phyloP scores from a whole-genome alignment of 139 green algal species.

The Coelastrella sp. region DNA sequence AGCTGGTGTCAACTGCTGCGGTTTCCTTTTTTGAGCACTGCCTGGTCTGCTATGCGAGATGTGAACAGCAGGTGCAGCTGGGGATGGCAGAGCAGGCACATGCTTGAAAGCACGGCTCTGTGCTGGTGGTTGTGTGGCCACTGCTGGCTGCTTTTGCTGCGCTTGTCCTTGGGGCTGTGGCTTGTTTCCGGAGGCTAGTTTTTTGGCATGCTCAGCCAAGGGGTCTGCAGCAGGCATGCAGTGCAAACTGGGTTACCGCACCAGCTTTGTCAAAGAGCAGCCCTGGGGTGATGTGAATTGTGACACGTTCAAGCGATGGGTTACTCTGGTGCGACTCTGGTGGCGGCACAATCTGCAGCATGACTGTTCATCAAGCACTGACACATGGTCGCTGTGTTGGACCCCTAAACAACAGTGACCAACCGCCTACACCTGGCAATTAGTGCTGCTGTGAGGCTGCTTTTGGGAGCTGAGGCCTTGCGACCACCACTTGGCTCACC shows the following conservation, averaged over 20 bases:
- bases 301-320: too few relatives aligned
- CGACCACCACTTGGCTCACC: background rate
- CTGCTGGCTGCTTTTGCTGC: background rate
- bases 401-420: too few relatives aligned
- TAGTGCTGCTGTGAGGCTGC: background rate
- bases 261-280: background rate
- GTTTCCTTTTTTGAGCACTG: background rate
- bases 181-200: background rate
- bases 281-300: too few relatives aligned
- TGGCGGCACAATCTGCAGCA: too few relatives aligned
- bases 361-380: too few relatives aligned
- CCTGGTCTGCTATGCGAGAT: background rate
- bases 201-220: background rate
- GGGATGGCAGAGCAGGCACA: background rate
- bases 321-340: too few relatives aligned
- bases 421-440: background rate
- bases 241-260: background rate
- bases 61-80: background rate
- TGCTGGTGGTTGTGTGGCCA: background rate
- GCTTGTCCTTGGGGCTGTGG: background rate
- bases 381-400: too few relatives aligned
- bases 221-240: slow-evolving; percentile 11
- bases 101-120: background rate
- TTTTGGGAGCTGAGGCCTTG: background rate
- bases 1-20: background rate